These are phyloP conservation scores for Strobilomyces confusus DNA, from an alignment of 768 basidiomycete species.

Conservation along the genomic window DNA sequence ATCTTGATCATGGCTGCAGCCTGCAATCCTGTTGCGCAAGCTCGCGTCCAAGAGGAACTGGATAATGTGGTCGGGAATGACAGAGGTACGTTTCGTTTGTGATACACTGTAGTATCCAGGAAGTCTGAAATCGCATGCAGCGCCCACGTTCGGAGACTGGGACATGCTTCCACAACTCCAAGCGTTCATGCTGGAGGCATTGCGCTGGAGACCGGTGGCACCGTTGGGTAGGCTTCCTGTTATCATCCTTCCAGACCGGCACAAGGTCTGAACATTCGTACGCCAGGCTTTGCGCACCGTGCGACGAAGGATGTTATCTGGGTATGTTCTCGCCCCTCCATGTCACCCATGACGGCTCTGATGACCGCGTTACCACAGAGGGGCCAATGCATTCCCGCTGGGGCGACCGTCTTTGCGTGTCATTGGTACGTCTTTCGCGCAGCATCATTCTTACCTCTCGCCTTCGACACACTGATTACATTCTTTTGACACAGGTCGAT, in stretches of 20 bases:
- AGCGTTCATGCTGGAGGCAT: neutral
- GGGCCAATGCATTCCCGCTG: neutral
- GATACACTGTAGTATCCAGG: neutral
- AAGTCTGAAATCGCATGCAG: neutral
- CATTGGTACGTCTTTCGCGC: neutral
- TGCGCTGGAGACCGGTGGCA: neutral
- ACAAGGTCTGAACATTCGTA: neutral
- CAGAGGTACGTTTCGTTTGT: slow-evolving; percentile 12
- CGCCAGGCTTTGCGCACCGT: neutral
- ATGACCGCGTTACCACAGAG: neutral
- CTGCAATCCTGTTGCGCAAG: slow-evolving; percentile 48
- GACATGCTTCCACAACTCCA: too few species aligned
- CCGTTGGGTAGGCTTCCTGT: neutral
- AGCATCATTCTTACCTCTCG: too few species aligned
- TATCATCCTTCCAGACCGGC: neutral
- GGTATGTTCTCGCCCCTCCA: neutral
- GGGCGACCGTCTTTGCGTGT: neutral
- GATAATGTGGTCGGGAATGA: slow-evolving; percentile 45
- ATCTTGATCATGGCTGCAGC: slow-evolving; percentile 51
- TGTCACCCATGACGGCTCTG: neutral
- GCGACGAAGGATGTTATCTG: neutral
- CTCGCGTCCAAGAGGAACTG: slow-evolving; percentile 48
- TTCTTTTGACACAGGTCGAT: neutral
- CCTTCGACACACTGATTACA: too few species aligned
- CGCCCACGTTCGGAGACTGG: too few species aligned